A percentile compares a stretch with the other conserved stretches of the same genome.
Conservation (phyloP, 768 basidiomycete species). For the Rhodotorula kratochvilovae region DNA sequence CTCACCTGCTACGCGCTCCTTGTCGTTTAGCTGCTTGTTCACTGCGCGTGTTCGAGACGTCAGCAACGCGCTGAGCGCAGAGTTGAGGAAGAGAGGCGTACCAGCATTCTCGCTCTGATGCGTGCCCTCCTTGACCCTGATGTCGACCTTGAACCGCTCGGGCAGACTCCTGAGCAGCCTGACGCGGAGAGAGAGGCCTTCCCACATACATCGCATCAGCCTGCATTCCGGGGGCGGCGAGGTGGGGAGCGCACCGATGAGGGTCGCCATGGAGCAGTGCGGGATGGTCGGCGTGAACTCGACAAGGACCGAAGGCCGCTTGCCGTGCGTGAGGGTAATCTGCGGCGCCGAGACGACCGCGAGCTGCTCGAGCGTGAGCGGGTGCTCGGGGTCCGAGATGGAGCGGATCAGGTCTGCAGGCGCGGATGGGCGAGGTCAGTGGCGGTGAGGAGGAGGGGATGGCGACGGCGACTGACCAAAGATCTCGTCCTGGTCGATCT, state of each 20-base stretch:
- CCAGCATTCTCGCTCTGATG: constrained; percentile 91
- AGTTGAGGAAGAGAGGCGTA: constrained; percentile 47
- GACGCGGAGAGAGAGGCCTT: constrained; percentile 95
- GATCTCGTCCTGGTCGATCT: constrained; percentile 86
- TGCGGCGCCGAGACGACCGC: constrained; percentile 89
- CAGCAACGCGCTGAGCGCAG: neutral
- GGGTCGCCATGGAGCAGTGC: constrained; percentile 93
- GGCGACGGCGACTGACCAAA: constrained; percentile 60
- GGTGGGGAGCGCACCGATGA: constrained; percentile 64
- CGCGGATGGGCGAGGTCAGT: neutral
- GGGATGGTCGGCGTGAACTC: constrained; percentile 96
- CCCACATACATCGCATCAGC: no score
- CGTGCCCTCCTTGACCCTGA: constrained; percentile 84
- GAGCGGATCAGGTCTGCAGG: constrained; percentile 72
- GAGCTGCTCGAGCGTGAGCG: constrained; percentile 83
- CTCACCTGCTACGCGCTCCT: constrained; percentile 76
- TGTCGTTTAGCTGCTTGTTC: constrained; percentile 98
- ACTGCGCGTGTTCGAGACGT: constrained; percentile 54
- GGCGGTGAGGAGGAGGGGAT: no score
- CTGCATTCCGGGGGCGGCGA: no score
- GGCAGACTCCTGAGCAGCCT: constrained; percentile 83
- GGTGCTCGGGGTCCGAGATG: constrained; percentile 93
- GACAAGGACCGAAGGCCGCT: constrained; percentile 66
- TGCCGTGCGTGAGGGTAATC: constrained; percentile 56
- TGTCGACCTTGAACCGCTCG: constrained; percentile 88